A percentile compares a stretch with the other conserved stretches of the same genome.
phyloP scores from a whole-genome alignment of 2,329 filamentous ascomycete species.

The Taxawa tesnikishii region DNA sequence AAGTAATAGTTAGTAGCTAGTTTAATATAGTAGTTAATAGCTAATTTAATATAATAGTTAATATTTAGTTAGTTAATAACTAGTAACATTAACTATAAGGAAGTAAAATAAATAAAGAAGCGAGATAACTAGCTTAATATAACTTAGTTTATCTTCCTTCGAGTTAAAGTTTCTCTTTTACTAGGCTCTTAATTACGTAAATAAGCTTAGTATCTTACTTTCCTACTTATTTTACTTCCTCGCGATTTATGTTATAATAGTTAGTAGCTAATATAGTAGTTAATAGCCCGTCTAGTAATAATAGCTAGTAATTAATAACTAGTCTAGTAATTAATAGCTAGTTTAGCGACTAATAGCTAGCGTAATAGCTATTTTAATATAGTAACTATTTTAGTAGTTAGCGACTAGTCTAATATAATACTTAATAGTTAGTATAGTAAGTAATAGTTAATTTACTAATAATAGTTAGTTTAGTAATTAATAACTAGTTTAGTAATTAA shows the following conservation, averaged over 20 bases:
- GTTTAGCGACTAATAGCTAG: not conserved
- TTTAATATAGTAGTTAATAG: slow-evolving; percentile 12
- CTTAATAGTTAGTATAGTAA: slow-evolving; percentile 1
- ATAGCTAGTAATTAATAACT: slow-evolving; percentile 2
- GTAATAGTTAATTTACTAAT: slow-evolving; percentile 4
- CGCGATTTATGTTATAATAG: no score
- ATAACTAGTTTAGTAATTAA: no score
- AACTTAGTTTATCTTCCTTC: slow-evolving; percentile 10
- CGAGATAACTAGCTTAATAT: slow-evolving; percentile 17
- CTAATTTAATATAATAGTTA: slow-evolving; percentile 11
- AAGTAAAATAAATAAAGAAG: slow-evolving; percentile 11
- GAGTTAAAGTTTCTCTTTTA: slow-evolving; percentile 10
- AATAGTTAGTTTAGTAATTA: no score
- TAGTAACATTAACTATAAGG: slow-evolving; percentile 16
- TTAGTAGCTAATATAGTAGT: slow-evolving; percentile 7
- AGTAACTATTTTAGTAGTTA: slow-evolving; percentile 1
- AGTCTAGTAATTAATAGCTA: slow-evolving; percentile 1
- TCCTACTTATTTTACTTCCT: no score
- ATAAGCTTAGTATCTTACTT: no score
- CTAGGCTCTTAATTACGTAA: slow-evolving; percentile 11
- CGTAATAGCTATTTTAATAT: slow-evolving; percentile 3
- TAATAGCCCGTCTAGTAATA: slow-evolving; percentile 4
- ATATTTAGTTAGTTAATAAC: slow-evolving; percentile 14
- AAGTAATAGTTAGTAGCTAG: slow-evolving; percentile 13
- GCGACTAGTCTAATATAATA: not conserved